Conservation (phyloP, 768 basidiomycete genomes). For the Lentinula detonsa region DNA sequence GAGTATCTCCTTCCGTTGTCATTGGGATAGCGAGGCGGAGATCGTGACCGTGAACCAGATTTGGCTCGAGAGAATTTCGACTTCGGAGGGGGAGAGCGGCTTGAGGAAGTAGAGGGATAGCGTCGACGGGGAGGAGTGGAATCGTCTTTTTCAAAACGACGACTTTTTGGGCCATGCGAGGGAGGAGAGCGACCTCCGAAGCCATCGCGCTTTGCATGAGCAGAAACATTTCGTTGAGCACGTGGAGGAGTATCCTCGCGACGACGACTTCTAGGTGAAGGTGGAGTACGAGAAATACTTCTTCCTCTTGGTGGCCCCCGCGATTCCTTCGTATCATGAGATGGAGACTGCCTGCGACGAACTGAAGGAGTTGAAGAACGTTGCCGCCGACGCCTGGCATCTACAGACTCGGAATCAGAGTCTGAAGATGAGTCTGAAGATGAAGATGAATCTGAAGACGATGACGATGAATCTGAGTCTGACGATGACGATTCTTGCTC, state of each 20-base stretch:
- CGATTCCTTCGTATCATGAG: conserved; percentile 6
- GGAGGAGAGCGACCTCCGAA: conserved; percentile 2
- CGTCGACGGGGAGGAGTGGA: neutral
- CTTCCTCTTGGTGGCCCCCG: conserved; percentile 16
- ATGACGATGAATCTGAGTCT: conserved; percentile 18
- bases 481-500: conserved; percentile 53
- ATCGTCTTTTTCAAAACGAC: neutral
- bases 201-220: neutral
- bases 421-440: conserved; percentile 20
- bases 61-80: neutral
- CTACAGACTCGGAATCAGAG: conserved; percentile 31
- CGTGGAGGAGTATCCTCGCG: conserved; percentile 10
- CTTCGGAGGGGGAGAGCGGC: neutral
- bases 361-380: conserved; percentile 26
- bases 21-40: neutral
- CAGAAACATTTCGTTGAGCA: neutral
- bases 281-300: conserved; percentile 26
- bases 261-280: conserved; percentile 8
- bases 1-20: neutral
- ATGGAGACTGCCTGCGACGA: conserved; percentile 9
- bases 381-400: conserved; percentile 20
- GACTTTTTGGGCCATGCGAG: neutral
- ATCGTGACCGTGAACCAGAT: conserved; percentile 1
- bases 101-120: neutral
- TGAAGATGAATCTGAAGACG: conserved; percentile 26